Base-by-base conservation (phyloP, 1,284 basidiomycete genomes). In the Mycocalia duriaeana region DNA sequence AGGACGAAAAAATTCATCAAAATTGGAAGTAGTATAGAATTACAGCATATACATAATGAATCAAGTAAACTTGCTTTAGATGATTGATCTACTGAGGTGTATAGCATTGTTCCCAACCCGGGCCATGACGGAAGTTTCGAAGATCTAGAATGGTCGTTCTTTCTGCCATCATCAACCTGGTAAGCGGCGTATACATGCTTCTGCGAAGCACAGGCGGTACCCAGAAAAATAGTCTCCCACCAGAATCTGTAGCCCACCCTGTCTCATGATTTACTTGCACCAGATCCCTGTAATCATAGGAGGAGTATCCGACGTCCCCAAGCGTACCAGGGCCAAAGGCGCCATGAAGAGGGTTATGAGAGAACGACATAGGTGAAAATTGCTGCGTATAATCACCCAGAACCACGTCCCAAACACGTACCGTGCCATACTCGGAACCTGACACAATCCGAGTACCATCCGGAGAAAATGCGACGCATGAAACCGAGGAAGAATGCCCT, bases 181-280 rank as follows among this genome's bases (percentile, higher is more conserved):
- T n/a, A n/a, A n/a, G n/a, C n/a, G n/a, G n/a, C n/a, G n/a, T n/a
- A n/a, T n/a, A n/a, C n/a, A n/a, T n/a, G n/a, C n/a, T n/a, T n/a
- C 18, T 41, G 8, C 36, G 36, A 38, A 11, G 9, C 36, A 11
- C 8, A 22, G 39, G 39, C 9, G 39, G 39, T 11, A 41, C 39
- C 39, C 39, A 41, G 39, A 41, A 41, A 13, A 41, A 24, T 8
- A 41, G 39, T 25, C 6, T 5, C 5, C 22, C 16, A 6, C 18
- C 22, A 8, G 5, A 11, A 9, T 22, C 18, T 6, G 24, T 18
- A 19, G 24, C 22, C 39, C 39, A 41, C 9, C 39, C 39, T 24
- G 16, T 22, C 28, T 31, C 28, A 8, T 31, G n/a, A 31, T 31
- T 31, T 31, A 8, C 8, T n/a, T 50, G 53, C 44, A 51, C 48